Evolutionary conservation across 805 yeast genomes (phyloP).

Genomic region (Komagataella mondaviorum): DNA sequence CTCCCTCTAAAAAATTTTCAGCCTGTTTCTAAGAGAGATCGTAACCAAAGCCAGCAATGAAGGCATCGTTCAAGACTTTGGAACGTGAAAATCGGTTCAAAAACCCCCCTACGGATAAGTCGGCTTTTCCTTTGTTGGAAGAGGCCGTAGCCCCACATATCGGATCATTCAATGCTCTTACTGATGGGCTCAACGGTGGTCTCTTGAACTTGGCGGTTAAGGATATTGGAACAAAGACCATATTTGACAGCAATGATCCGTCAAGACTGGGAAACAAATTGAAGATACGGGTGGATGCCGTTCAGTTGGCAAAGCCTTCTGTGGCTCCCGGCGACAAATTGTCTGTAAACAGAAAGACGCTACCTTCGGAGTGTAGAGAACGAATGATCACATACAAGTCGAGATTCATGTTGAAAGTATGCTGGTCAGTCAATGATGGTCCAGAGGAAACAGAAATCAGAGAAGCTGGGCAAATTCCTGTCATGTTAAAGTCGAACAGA

Average conservation of each 20-base stretch:
- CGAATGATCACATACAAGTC: conserved; percentile 76
- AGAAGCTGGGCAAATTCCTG: conserved; percentile 84
- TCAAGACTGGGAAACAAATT: conserved; percentile 76
- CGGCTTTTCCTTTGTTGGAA: conserved; percentile 67
- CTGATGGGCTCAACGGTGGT: conserved; percentile 82
- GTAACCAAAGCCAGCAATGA: conserved; percentile 14
- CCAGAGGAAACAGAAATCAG: conserved; percentile 70
- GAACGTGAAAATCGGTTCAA: conserved; percentile 79
- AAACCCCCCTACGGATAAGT: conserved; percentile 80
- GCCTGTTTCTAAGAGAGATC: neutral
- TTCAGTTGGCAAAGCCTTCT: conserved; percentile 74
- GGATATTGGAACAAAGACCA: conserved; percentile 78
- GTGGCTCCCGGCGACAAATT: conserved; percentile 60
- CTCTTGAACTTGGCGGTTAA: conserved; percentile 71
- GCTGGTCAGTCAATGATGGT: conserved; percentile 83
- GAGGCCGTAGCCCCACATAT: conserved; percentile 94
- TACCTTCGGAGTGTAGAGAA: conserved; percentile 85
- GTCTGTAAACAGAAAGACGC: conserved; percentile 63
- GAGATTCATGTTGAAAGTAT: conserved; percentile 60
- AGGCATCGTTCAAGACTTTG: conserved; percentile 63
- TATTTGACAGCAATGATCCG: conserved; percentile 67
- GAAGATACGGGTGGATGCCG: conserved; percentile 74
- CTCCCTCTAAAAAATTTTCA: neutral
- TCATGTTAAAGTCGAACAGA: conserved; percentile 83
- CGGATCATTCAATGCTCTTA: conserved; percentile 90